phyloP scores from a whole-genome alignment of 805 yeast genomes.

The Maudiozyma turicensis region DNA sequence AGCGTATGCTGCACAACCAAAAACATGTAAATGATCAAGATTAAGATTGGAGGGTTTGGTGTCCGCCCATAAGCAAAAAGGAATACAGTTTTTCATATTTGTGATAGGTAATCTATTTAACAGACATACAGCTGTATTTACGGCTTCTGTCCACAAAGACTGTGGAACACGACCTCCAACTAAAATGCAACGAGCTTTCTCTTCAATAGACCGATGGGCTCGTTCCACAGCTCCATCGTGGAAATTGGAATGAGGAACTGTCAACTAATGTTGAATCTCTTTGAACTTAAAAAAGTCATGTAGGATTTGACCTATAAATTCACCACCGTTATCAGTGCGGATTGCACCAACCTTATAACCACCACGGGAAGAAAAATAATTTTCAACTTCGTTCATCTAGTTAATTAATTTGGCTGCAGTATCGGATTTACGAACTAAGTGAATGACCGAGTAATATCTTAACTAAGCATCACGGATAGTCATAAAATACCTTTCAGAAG shows the following conservation, averaged over 20 bases:
- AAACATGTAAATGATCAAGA: conserved; percentile 2
- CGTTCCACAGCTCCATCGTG: conserved; percentile 14
- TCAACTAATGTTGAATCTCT: conserved; percentile 8
- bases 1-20: conserved; percentile 12
- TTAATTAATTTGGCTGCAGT: conserved; percentile 1
- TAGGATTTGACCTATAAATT: conserved; percentile 2
- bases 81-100: not conserved
- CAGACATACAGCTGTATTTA: conserved; percentile 7
- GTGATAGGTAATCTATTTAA: conserved; percentile 5
- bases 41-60: not conserved
- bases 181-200: conserved; percentile 3
- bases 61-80: conserved; percentile 1
- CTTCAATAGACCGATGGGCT: conserved; percentile 9
- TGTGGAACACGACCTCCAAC: conserved; percentile 8
- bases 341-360: conserved; percentile 5
- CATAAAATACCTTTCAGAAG: conserved; percentile 1
- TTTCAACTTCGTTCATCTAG: conserved; percentile 4
- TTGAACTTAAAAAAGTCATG: not conserved
- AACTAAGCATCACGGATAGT: conserved; percentile 5
- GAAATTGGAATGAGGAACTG: conserved; percentile 7
- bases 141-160: conserved; percentile 12
- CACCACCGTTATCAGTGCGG: conserved; percentile 7
- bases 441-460: conserved; percentile 5
- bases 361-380: conserved; percentile 2
- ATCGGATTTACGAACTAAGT: conserved; percentile 1